phyloP scores from a whole-genome alignment of 139 green algal species.

The Mesostigma viride region DNA sequence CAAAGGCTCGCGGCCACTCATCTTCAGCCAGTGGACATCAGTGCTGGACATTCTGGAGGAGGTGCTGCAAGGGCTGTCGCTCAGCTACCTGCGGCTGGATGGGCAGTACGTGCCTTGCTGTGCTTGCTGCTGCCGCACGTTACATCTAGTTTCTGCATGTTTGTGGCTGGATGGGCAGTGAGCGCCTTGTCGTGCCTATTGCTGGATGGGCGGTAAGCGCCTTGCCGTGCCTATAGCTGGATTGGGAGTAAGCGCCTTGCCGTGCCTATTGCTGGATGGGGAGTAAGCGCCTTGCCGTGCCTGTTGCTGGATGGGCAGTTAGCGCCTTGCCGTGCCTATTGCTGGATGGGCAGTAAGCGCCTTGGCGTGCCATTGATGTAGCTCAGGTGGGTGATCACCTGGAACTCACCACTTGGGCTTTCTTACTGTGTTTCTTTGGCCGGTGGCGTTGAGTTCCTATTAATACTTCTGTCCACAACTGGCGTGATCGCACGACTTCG shows the following conservation, averaged over 20 bases:
- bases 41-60: constrained; percentile 86
- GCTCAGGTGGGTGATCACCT: not conserved
- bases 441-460: not conserved
- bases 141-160: not conserved
- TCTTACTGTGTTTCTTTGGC: not conserved
- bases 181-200: too few species aligned
- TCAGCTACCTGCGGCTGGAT: constrained; percentile 70
- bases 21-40: constrained; percentile 74
- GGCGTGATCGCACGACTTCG: not conserved
- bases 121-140: not conserved
- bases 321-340: too few species aligned
- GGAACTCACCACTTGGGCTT: not conserved
- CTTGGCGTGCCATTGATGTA: too few species aligned
- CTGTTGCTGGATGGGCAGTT: too few species aligned
- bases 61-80: constrained; percentile 51
- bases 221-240: too few species aligned
- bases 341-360: too few species aligned
- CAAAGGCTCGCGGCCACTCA: constrained; percentile 55
- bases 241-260: too few species aligned
- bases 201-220: too few species aligned
- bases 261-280: too few species aligned
- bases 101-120: constrained; percentile 32
- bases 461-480: not conserved
- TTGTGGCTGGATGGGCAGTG: too few species aligned
- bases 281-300: too few species aligned